These are phyloP conservation scores for Neophaeococcomyces mojaviensis DNA, from an alignment of 2,329 filamentous ascomycete genomes.

Conservation along the genomic window DNA sequence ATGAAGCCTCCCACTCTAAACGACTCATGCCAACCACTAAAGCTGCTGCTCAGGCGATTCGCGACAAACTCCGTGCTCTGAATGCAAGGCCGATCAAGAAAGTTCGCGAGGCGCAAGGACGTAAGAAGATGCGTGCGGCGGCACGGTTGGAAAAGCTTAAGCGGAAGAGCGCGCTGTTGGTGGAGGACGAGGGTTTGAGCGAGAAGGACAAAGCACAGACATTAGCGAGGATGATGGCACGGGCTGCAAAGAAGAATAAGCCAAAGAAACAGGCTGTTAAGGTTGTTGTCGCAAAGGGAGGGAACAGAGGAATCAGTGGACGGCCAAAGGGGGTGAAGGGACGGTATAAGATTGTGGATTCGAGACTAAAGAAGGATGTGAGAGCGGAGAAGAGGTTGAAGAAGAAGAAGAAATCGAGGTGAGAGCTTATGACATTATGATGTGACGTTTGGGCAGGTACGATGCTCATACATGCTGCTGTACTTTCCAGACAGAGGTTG, in stretches of 20 bases:
- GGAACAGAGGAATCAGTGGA: constrained; percentile 77
- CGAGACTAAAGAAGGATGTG: constrained; percentile 93
- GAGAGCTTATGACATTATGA: neutral
- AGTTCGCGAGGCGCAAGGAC: constrained; percentile 88
- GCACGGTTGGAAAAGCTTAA: constrained; percentile 87
- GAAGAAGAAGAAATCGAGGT: constrained; percentile 58
- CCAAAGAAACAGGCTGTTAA: constrained; percentile 67
- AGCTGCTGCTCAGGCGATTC: constrained; percentile 81
- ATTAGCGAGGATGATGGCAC: constrained; percentile 73
- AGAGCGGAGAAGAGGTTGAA: constrained; percentile 72
- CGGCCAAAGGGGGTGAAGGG: constrained; percentile 89
- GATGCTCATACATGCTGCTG: too few species aligned
- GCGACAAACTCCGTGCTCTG: constrained; percentile 84
- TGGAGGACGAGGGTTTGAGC: constrained; percentile 82
- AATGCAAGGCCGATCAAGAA: constrained; percentile 99
- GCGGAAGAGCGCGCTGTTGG: constrained; percentile 90
- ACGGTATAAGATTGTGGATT: constrained; percentile 93
- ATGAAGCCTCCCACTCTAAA: constrained; percentile 77
- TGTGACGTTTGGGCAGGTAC: too few species aligned
- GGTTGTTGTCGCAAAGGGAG: constrained; percentile 78
- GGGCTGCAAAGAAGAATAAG: constrained; percentile 71
- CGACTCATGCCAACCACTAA: constrained; percentile 83
- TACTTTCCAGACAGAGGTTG: too few species aligned
- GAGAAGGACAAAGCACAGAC: constrained; percentile 91
- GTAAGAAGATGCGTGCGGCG: constrained; percentile 94